Percentiles rank a stretch among this genome's conserved stretches.
phyloP scores from a whole-genome alignment of 1,284 basidiomycete genomes.

The Ganoderma sinense region DNA sequence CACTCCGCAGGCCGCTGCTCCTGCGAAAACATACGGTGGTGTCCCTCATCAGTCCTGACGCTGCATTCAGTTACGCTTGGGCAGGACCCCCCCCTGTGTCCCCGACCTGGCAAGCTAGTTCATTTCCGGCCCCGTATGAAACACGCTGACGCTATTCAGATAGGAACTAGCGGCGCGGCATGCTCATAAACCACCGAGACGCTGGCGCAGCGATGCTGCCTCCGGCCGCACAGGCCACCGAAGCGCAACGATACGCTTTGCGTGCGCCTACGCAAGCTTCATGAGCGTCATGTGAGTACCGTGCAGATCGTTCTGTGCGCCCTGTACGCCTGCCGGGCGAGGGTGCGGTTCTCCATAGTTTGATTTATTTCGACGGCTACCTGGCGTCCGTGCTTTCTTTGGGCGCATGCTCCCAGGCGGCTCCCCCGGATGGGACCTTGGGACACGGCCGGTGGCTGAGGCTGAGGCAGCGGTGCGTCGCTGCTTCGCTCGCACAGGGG shows the following conservation, averaged over 20 bases:
- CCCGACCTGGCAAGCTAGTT: neutral
- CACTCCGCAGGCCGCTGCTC: slow-evolving; percentile 1
- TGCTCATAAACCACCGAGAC: slow-evolving; percentile 9
- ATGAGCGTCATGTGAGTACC: slow-evolving; percentile 4
- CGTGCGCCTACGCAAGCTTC: slow-evolving; percentile 7
- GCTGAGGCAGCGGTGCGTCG: neutral
- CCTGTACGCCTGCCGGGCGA: slow-evolving; percentile 1
- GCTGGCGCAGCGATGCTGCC: slow-evolving; percentile 3
- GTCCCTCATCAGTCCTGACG: slow-evolving; percentile 2
- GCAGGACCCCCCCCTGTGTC: neutral
- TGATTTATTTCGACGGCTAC: slow-evolving; percentile 4
- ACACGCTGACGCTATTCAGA: slow-evolving; percentile 3
- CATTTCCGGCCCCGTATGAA: slow-evolving; percentile 6
- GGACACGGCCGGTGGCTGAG: neutral
- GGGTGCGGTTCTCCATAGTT: neutral
- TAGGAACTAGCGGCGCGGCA: slow-evolving; percentile 9
- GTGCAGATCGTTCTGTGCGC: neutral
- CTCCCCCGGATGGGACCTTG: neutral
- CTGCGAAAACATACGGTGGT: neutral
- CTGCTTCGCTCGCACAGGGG: neutral
- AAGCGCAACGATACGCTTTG: slow-evolving; percentile 5
- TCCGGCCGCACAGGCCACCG: neutral
- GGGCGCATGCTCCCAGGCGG: slow-evolving; percentile 5
- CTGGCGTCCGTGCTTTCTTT: neutral
- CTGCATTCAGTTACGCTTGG: slow-evolving; percentile 1